A percentile compares a stretch with the other conserved stretches of the same genome.
Evolutionary conservation across 768 basidiomycete genomes (phyloP).

Genomic region (Leccinum subgranulosum): DNA sequence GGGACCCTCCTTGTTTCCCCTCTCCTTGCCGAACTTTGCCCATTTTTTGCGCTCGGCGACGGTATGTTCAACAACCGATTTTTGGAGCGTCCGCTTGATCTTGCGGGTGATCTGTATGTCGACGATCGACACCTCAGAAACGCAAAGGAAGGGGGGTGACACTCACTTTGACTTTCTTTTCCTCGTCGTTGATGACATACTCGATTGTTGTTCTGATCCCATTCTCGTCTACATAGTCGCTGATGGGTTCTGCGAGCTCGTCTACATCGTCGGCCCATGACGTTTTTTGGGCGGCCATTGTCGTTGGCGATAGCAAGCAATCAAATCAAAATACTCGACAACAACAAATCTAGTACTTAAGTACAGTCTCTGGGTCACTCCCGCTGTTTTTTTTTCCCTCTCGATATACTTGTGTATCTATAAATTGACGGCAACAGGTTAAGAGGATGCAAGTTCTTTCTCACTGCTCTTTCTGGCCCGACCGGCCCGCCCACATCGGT

Average conservation of each 20-base stretch:
- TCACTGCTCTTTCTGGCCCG: too few species aligned
- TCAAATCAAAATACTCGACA: slow-evolving; percentile 17
- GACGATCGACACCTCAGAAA: neutral
- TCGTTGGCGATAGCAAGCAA: slow-evolving; percentile 7
- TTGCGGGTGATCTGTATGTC: slow-evolving; percentile 70
- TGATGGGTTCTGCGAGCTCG: slow-evolving; percentile 56
- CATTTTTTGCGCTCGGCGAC: slow-evolving; percentile 94
- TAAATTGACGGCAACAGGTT: too few species aligned
- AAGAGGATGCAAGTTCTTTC: too few species aligned
- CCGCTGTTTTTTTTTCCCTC: neutral
- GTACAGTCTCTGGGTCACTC: too few species aligned
- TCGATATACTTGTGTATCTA: too few species aligned
- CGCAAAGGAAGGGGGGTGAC: neutral
- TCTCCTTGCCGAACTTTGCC: slow-evolving; percentile 92
- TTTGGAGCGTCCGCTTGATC: slow-evolving; percentile 83
- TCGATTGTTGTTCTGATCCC: slow-evolving; percentile 85
- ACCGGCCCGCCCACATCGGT: neutral
- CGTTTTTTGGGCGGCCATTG: slow-evolving; percentile 46
- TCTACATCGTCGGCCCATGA: slow-evolving; percentile 91
- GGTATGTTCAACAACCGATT: slow-evolving; percentile 87
- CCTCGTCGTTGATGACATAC: slow-evolving; percentile 84
- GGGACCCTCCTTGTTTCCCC: slow-evolving; percentile 82
- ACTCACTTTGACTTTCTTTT: slow-evolving; percentile 87
- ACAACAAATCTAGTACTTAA: neutral
- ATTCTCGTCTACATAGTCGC: slow-evolving; percentile 79